Percentiles rank a stretch among this genome's conserved stretches.
Evolutionary conservation across 441 rosid genomes (phyloP).

Genomic region (Populus trichocarpa): DNA sequence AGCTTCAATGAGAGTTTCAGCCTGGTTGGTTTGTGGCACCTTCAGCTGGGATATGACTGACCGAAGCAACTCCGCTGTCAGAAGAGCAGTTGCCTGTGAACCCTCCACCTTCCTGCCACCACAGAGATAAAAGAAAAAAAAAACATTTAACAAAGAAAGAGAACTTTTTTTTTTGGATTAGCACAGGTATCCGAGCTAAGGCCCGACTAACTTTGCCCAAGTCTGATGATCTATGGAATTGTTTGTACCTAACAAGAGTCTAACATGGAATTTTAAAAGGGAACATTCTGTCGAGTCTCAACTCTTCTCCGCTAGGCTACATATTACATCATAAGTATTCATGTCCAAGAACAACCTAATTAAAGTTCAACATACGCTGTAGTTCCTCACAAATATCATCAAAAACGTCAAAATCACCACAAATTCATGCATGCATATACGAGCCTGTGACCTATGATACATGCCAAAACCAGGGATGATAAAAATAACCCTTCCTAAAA

Average conservation of each 20-base stretch:
- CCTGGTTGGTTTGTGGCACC: slow-evolving; percentile 74
- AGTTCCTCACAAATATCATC: not conserved
- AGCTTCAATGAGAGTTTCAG: slow-evolving; percentile 75
- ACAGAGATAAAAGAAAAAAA: not conserved
- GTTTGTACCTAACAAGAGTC: too few relatives aligned
- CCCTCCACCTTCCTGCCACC: slow-evolving; percentile 83
- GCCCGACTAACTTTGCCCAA: too few relatives aligned
- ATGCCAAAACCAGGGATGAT: too few relatives aligned
- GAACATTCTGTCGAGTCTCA: too few relatives aligned
- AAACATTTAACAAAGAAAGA: not conserved
- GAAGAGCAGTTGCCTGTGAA: slow-evolving; percentile 83
- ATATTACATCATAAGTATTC: too few relatives aligned
- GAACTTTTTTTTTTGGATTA: too few relatives aligned
- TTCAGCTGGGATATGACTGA: slow-evolving; percentile 85
- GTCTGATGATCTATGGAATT: too few relatives aligned
- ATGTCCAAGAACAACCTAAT: not conserved
- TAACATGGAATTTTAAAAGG: too few relatives aligned
- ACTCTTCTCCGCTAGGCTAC: too few relatives aligned
- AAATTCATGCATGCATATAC: not conserved
- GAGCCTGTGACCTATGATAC: not conserved
- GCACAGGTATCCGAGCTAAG: too few relatives aligned
- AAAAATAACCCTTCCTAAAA: too few relatives aligned
- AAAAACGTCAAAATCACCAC: not conserved
- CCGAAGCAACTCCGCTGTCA: slow-evolving; percentile 74
- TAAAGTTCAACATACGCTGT: not conserved